Conservation (phyloP, 148 eudicot species). For the Rhododendron simsii region DNA sequence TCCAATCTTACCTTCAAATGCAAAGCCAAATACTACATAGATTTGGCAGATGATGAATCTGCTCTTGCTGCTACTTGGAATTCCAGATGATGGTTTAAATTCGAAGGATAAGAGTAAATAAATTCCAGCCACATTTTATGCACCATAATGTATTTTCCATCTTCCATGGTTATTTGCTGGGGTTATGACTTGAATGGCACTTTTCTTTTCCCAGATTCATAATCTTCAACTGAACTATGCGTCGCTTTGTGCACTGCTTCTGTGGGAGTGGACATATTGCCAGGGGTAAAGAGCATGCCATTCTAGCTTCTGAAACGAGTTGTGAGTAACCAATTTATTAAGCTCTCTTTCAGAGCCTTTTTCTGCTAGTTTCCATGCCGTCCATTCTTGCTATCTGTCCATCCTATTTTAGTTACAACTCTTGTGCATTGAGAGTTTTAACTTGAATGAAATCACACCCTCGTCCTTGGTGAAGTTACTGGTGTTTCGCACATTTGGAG, state of each 20-base stretch:
- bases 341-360: background rate
- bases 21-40: background rate
- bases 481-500: background rate
- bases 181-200: background rate
- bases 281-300: constrained; percentile 10
- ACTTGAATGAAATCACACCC: background rate
- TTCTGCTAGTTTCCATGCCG: background rate
- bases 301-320: constrained; percentile 44
- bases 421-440: background rate
- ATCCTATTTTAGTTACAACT: too few relatives aligned
- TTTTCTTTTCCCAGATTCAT: background rate
- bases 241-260: constrained; percentile 26
- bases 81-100: background rate
- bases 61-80: background rate
- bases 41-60: background rate
- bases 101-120: background rate
- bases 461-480: background rate
- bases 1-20: background rate
- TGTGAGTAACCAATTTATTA: constrained; percentile 31
- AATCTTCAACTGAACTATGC: constrained; percentile 16
- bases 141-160: background rate
- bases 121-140: background rate
- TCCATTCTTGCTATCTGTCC: background rate
- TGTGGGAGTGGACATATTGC: constrained; percentile 11
- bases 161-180: background rate